Evolutionary conservation across 192 early-diverging fungal genomes (phyloP).

Genomic region (Allomyces javanicus): DNA sequence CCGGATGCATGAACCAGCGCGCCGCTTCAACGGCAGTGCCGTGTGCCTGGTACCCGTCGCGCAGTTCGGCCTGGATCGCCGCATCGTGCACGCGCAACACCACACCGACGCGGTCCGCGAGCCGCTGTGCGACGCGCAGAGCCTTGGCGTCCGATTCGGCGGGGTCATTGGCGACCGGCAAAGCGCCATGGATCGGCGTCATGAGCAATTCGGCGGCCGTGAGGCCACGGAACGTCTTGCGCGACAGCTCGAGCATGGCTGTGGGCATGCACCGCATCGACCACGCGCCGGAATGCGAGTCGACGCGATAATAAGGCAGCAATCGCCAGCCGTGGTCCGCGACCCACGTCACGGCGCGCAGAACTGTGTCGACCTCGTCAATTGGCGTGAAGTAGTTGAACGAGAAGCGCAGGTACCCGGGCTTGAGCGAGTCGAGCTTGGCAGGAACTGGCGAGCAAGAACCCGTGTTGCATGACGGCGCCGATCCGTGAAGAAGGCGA

Average conservation of each 20-base stretch:
- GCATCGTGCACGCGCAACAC: neutral
- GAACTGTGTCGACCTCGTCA: slow-evolving; percentile 18
- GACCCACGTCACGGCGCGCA: slow-evolving; percentile 18
- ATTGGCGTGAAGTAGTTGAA: slow-evolving; percentile 15
- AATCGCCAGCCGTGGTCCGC: slow-evolving; percentile 11
- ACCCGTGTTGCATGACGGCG: neutral
- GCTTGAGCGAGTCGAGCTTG: slow-evolving; percentile 6
- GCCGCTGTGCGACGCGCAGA: neutral
- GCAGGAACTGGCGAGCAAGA: neutral
- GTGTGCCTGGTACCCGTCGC: neutral
- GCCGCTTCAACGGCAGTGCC: neutral
- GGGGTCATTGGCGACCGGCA: neutral
- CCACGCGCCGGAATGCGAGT: slow-evolving; percentile 9
- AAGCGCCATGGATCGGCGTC: neutral
- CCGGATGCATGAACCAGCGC: neutral
- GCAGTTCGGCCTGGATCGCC: neutral
- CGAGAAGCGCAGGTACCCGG: slow-evolving; percentile 16
- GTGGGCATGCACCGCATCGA: neutral
- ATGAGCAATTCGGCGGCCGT: neutral
- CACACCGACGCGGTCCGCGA: neutral
- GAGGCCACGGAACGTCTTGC: neutral
- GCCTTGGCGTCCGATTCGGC: neutral
- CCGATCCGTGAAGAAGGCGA: neutral
- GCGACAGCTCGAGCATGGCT: neutral
- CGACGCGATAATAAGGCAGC: slow-evolving; percentile 11